Conservation (phyloP, 2,329 filamentous ascomycete genomes). For the Chaetoscypha palmicola region DNA sequence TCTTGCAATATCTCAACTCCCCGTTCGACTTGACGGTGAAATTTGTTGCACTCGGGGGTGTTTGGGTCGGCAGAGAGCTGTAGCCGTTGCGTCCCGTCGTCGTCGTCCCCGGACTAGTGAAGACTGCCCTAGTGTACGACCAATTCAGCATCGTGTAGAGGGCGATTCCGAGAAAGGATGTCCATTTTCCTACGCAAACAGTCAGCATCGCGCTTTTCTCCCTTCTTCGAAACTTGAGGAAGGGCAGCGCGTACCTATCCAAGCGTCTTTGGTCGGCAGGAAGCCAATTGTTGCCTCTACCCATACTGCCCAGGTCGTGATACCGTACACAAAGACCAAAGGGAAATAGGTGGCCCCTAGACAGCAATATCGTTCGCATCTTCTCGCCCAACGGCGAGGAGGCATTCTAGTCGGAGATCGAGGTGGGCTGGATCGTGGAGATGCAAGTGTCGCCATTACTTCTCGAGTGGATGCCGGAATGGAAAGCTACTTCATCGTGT, state of each 20-base stretch:
- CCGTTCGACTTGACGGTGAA: constrained; percentile 92
- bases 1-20: constrained; percentile 87
- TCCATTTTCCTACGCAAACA: constrained; percentile 40
- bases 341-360: constrained; percentile 73
- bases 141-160: constrained; percentile 77
- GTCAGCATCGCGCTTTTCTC: constrained; percentile 14
- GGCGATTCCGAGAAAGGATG: constrained; percentile 57
- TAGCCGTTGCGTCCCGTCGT: constrained; percentile 59
- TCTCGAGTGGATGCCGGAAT: neutral
- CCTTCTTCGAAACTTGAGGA: neutral
- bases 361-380: constrained; percentile 80
- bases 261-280: constrained; percentile 42
- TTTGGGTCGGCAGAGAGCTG: constrained; percentile 71
- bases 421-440: constrained; percentile 27
- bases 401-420: constrained; percentile 41
- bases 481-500: neutral
- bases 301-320: constrained; percentile 93
- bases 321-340: constrained; percentile 77
- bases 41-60: constrained; percentile 54
- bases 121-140: constrained; percentile 88
- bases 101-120: constrained; percentile 76
- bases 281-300: constrained; percentile 71
- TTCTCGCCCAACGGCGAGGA: constrained; percentile 53
- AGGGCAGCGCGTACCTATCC: constrained; percentile 45
- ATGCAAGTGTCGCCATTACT: constrained; percentile 23